Evolutionary conservation across 805 yeast genomes (phyloP), one percentile per base, ranked within the genome.

Genomic region (Candida montana): DNA sequence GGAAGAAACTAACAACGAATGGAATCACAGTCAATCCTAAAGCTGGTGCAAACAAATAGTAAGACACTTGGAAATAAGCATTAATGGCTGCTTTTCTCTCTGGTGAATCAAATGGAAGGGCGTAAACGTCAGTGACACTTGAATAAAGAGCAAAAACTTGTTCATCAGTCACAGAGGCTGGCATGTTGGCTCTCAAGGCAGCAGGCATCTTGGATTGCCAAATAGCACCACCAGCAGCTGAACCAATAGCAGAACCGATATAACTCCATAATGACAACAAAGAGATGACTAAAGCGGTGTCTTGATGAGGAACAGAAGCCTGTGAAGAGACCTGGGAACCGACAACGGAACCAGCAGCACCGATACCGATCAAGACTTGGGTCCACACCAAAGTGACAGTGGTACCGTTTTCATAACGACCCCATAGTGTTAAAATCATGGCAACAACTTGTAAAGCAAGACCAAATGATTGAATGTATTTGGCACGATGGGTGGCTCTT

Each of bases 281-380:
- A 0, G 71, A 57, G 35, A 69, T 63, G 41, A 63, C 62, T 45
- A 63, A 50, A n/a, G 73, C 67, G 41, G 66, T 57, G 52, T 66
- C 71, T 37, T 66, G 67, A 46, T 62, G 66, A 33, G 68, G 68
- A 24, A 69, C 71, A 16, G 70, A 62, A 4, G 69, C 71, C 48
- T 65, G 68, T 1, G 64, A 58, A 7, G 70, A 63, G 17, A 66
- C 60, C 38, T 55, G 57, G 7, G 68, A 53, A 33, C 66, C 67
- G 42, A 66, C 53, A 35, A 57, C 64, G 16, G 62, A 52, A 37
- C 59, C 59, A 30, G 71, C 67, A 48, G 69, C 73, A 27, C 68
- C 73, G 33, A 67, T 57, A 46, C 71, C 66, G 31, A 61, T 53
- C 39, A 67, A 50, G 29, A 67, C 53, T 46, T 63, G 67, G 35